A percentile compares a stretch with the other conserved stretches of the same genome.
Evolutionary conservation across 176 grass and related monocot species (phyloP).

Genomic region (Dendrocalamus sinicus): DNA sequence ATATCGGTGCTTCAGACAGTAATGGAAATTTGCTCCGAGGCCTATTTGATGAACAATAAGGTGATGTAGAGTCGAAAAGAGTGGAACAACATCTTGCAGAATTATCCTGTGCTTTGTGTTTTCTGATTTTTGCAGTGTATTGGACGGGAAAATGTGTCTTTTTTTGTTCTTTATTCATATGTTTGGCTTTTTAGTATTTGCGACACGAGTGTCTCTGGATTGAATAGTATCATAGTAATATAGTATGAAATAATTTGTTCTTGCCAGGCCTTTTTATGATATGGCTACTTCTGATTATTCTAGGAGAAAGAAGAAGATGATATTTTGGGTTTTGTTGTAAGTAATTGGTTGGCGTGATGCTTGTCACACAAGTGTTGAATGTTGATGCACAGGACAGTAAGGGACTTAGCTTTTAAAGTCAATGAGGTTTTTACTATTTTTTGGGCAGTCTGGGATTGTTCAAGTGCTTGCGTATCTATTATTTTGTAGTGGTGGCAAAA

Average conservation of each 20-base stretch:
- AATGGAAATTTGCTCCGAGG: background rate
- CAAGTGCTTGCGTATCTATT: background rate
- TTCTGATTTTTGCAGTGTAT: background rate
- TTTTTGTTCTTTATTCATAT: background rate
- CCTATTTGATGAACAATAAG: slow-evolving; percentile 4
- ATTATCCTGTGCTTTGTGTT: background rate
- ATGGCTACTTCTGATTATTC: background rate
- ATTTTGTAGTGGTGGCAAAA: background rate
- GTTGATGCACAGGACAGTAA: background rate
- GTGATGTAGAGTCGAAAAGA: slow-evolving; percentile 4
- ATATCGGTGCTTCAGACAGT: background rate
- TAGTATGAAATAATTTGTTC: background rate
- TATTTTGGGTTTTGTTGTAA: slow-evolving; percentile 3
- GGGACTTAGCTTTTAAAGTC: background rate
- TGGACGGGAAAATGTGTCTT: background rate
- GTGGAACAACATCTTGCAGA: background rate
- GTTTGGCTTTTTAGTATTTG: background rate
- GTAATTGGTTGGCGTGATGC: background rate
- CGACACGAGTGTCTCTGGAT: background rate
- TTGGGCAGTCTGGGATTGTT: background rate
- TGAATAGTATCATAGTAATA: background rate
- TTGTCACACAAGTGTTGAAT: background rate
- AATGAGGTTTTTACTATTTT: background rate
- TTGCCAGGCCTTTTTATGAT: background rate
- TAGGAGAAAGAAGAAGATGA: background rate